Evolutionary conservation across 139 green algal species (phyloP).

Genomic region (Desmodesmus armatus): DNA sequence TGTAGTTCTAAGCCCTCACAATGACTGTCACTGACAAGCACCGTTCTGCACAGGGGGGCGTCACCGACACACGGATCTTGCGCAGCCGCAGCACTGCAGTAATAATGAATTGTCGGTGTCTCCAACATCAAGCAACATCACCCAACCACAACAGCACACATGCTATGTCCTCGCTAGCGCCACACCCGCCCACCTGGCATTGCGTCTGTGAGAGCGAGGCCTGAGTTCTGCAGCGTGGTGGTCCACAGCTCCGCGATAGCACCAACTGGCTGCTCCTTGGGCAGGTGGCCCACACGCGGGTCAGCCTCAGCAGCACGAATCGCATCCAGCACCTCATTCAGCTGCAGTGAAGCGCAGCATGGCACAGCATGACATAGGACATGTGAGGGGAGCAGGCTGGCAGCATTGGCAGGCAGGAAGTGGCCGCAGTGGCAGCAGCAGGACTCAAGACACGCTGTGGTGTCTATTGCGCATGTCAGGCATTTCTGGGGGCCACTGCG

Average conservation of each 20-base stretch:
- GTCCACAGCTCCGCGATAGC: conserved; percentile 56
- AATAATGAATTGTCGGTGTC: too few species aligned
- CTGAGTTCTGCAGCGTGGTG: conserved; percentile 45
- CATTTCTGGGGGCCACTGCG: too few species aligned
- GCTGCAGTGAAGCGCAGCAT: too few species aligned
- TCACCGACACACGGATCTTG: too few species aligned
- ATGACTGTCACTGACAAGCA: too few species aligned
- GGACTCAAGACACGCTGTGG: too few species aligned
- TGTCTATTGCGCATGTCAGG: too few species aligned
- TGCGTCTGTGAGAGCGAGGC: conserved; percentile 56
- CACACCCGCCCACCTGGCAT: conserved; percentile 15
- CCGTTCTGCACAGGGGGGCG: too few species aligned
- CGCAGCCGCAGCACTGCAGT: too few species aligned
- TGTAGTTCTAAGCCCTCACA: too few species aligned
- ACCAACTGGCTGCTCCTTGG: conserved; percentile 84
- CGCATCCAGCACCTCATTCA: conserved; percentile 65
- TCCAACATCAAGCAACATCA: not conserved
- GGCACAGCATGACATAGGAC: not conserved
- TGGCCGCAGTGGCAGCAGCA: too few species aligned
- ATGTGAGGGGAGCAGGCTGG: not conserved
- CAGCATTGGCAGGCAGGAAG: too few species aligned
- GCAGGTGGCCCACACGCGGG: conserved; percentile 66
- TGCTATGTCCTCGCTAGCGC: not conserved
- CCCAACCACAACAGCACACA: not conserved
- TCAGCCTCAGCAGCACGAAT: conserved; percentile 51